phyloP scores from a whole-genome alignment of 2,329 filamentous ascomycete species.

The Colletotrichum tamarilloi region DNA sequence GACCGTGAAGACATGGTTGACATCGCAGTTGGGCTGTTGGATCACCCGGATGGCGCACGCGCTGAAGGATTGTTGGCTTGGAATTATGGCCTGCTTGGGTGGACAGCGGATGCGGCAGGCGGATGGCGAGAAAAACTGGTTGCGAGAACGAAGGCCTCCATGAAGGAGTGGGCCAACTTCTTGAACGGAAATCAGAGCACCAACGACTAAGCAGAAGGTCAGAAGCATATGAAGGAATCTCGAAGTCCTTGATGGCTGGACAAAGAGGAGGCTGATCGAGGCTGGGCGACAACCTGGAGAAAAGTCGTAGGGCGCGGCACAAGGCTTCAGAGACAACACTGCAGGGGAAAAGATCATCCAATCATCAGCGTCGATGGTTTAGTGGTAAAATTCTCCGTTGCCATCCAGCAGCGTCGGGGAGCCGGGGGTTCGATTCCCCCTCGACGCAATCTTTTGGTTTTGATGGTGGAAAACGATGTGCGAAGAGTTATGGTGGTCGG shows the following conservation, averaged over 20 bases:
- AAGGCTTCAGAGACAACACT: too few species aligned
- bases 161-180: neutral
- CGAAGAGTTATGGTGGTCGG: too few species aligned
- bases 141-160: constrained; percentile 40
- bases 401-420: neutral
- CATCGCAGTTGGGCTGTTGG: constrained; percentile 56
- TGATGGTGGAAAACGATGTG: accelerated
- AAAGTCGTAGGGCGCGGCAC: too few species aligned
- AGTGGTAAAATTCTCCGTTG: constrained; percentile 3
- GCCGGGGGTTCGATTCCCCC: neutral
- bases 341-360: accelerated
- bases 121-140: constrained; percentile 54
- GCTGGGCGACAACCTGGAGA: too few species aligned
- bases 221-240: neutral
- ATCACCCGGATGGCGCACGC: constrained; percentile 56
- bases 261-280: neutral
- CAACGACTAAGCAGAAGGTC: neutral
- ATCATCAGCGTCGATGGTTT: neutral
- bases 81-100: constrained; percentile 48
- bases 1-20: constrained; percentile 52
- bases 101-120: constrained; percentile 48
- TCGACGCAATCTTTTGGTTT: neutral
- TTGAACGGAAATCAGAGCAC: neutral
- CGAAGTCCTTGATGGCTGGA: neutral
- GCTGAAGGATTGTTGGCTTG: constrained; percentile 57